Evolutionary conservation across 176 grass and related monocot species (phyloP), one percentile per base, ranked within the genome.

Genomic region (Rhynchospora tenuis): DNA sequence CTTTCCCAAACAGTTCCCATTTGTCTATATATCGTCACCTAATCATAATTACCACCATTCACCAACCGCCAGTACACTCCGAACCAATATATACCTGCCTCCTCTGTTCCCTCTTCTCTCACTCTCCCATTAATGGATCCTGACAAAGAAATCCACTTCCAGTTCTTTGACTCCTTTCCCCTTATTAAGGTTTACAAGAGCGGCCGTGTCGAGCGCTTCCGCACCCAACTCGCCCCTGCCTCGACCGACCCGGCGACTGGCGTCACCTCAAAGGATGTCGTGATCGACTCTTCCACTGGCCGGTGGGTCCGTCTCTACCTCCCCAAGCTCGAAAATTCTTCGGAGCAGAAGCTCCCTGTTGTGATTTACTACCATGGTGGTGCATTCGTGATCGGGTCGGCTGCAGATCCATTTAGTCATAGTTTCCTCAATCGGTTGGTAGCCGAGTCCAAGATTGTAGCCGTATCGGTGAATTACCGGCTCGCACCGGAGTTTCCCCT

Each of bases 401-500:
- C 89, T 3, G 84, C 89, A 9, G 89, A 93, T 69, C 91, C 91
- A 6, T 89, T 87, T 69, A 93, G 89, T 33, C 86, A 91, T 48
- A 4, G 0, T 33, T 83, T 85, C 84, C 70, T 93, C n/a, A 93
- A 89, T 69, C 58, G 48, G 59, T 85, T 93, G 22, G 89, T 83
- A 55, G 84, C 86, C 1, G 89, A 88, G 13, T 80, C 85, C 2
- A 80, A 85, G 29, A 52, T 94, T 28, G 28, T 97, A 27, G 88
- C 90, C 0, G 89, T 94, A 15, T 57, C 94, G 14, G 54, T 88
- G 13, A 90, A 97, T 86, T 98, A 94, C 89, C 95, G 92, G 68
- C 90, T 94, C 66, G 90, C 89, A 15, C 92, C 90, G 29, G 95
- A 94, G 87, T 83, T 93, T 88, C 90, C 86, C 47, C 84, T 98